Evolutionary conservation across 2,329 filamentous ascomycete species (phyloP).

Genomic region (Aspergillus carbonarius): DNA sequence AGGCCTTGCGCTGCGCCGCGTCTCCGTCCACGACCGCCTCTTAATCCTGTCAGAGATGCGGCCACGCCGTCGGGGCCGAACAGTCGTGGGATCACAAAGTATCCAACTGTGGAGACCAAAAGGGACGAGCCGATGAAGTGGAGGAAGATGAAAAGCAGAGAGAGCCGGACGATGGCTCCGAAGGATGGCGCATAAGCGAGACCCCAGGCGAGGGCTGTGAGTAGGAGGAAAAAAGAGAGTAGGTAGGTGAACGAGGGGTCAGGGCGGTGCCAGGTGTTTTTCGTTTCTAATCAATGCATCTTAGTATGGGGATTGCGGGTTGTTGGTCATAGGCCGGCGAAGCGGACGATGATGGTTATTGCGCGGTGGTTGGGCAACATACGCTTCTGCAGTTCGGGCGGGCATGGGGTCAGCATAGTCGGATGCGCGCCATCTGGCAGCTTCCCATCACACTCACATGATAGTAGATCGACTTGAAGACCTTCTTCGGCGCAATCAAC

Average conservation of each 20-base stretch:
- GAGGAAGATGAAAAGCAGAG: constrained; percentile 51
- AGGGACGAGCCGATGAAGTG: constrained; percentile 64
- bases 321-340: background rate
- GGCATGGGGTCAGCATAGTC: background rate
- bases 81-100: constrained; percentile 62
- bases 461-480: constrained; percentile 70
- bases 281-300: constrained; percentile 55
- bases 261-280: constrained; percentile 68
- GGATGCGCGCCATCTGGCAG: background rate
- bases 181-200: constrained; percentile 53
- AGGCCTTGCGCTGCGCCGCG: constrained; percentile 54
- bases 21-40: constrained; percentile 48
- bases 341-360: background rate
- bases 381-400: constrained; percentile 39
- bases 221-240: constrained; percentile 63
- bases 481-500: constrained; percentile 68
- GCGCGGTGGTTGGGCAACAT: constrained; percentile 15
- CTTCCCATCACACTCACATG: constrained; percentile 51
- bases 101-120: constrained; percentile 61
- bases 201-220: constrained; percentile 59
- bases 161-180: constrained; percentile 48
- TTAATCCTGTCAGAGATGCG: constrained; percentile 46
- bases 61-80: constrained; percentile 56
- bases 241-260: constrained; percentile 71
- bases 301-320: background rate